Evolutionary conservation across 306 rosid species (phyloP), one percentile per base, ranked within the genome.

Genomic region (Glycine latifolia): DNA sequence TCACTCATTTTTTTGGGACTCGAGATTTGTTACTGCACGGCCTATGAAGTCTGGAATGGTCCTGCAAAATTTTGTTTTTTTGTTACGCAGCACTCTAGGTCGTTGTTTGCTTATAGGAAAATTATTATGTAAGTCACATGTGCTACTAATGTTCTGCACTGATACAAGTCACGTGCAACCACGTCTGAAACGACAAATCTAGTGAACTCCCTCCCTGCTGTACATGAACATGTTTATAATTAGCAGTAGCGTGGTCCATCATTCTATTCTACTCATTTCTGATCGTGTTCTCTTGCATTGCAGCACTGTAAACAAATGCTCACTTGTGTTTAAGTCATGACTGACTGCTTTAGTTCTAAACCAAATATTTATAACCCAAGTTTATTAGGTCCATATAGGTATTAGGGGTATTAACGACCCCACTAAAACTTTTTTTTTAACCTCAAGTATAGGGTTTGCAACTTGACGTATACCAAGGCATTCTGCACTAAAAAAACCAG

Each of bases 61-160:
- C 74, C 55, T 59, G 4, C 48, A 52, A 39, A 71, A 3, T 49
- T 47, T 69, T 17, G 37, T 79, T 47, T 46, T 43, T 68, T 26
- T 55, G 31, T 11, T 35, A 70, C 50, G 14, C 71, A 71, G 39
- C 70, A 55, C 69, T 55, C 48, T 60, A 55, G 61, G 62, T 33
- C 9, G 26, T 65, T 37, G 66, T 66, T 66, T 77, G 53, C 58
- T 54, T 46, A 5, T 54, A 50, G 59, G 76, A 71, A 56, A 70
- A 70, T 20, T 70, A 48, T 80, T 70, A 48, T 80, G 71, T 11
- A 60, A 47, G 71, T 72, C 83, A 80, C 83, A 14, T 67, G 85
- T 75, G 63, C 31, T 0, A 75, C 62, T 81, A 39, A 43, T 73
- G 55, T 73, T 16, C 46, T 35, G 67, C 78, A 48, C 56, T 39